These are phyloP conservation scores for Fusarium secorum DNA, from an alignment of 2,329 filamentous ascomycete genomes.

Conservation along the genomic window DNA sequence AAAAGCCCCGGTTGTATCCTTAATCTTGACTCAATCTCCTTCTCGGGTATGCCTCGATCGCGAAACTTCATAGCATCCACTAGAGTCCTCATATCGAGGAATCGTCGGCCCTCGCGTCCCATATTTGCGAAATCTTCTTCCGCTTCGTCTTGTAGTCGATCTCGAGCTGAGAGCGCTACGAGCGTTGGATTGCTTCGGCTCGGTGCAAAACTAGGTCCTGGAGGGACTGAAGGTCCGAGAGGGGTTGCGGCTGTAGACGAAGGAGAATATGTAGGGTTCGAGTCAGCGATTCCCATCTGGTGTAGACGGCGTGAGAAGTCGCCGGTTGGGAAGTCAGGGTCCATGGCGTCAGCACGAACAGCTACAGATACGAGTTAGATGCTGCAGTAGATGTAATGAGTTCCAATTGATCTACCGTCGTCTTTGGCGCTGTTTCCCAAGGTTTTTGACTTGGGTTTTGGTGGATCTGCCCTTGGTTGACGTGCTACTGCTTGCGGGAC, in stretches of 20 bases:
- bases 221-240: conserved; percentile 30
- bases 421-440: conserved; percentile 25
- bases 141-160: conserved; percentile 53
- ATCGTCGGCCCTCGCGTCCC: conserved; percentile 51
- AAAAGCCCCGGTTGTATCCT: conserved; percentile 57
- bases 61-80: conserved; percentile 56
- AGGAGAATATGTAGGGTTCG: conserved; percentile 61
- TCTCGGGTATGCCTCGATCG: conserved; percentile 48
- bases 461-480: conserved; percentile 22
- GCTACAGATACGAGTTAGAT: conserved; percentile 43
- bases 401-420: conserved; percentile 25
- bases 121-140: conserved; percentile 54
- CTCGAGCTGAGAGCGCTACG: conserved; percentile 58
- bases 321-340: conserved; percentile 53
- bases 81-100: conserved; percentile 58
- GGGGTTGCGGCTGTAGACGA: conserved; percentile 55
- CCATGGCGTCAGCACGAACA: conserved; percentile 50
- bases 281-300: conserved; percentile 63
- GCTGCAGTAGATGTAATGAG: background rate
- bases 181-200: conserved; percentile 55
- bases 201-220: conserved; percentile 43
- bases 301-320: conserved; percentile 61
- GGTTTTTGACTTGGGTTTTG: conserved; percentile 16
- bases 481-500: conserved; percentile 27
- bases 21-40: conserved; percentile 57